Percentiles rank a stretch among this genome's conserved stretches.
Evolutionary conservation across 257 asterid genomes (phyloP).

Genomic region (Plantago ovata): DNA sequence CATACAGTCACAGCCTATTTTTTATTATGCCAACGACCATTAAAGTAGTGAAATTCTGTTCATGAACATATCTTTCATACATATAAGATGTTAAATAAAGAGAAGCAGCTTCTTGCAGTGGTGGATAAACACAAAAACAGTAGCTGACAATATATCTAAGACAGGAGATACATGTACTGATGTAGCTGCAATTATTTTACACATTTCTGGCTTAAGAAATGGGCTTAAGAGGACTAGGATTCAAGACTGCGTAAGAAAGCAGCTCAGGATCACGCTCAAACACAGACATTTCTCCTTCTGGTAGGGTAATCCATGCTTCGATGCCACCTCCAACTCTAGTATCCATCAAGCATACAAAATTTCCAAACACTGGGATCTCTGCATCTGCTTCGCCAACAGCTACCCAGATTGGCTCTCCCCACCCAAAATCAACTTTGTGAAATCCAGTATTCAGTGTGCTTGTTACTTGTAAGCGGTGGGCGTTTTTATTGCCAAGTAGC

Average conservation of each 20-base stretch:
- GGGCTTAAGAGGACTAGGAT: background rate
- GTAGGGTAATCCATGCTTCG: background rate
- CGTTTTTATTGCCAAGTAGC: background rate
- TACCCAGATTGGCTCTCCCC: background rate
- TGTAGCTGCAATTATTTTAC: no score
- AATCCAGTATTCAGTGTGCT: background rate
- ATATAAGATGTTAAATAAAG: no score
- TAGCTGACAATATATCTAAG: no score
- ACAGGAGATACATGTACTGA: no score
- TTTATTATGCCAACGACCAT: no score
- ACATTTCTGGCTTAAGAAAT: background rate
- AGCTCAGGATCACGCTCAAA: background rate
- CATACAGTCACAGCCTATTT: no score
- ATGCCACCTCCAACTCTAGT: background rate
- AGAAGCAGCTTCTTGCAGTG: no score
- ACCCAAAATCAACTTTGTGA: background rate
- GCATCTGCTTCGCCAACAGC: background rate
- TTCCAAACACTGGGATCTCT: background rate
- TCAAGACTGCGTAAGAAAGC: background rate
- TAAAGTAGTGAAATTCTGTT: no score
- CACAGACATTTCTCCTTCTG: background rate
- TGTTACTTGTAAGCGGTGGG: background rate
- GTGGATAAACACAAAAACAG: no score
- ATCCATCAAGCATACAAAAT: background rate
- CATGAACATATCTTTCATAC: no score